Evolutionary conservation across 352 stramenopile genomes (phyloP), one percentile per base, ranked within the genome.

Genomic region (Globisporangium nagaii): DNA sequence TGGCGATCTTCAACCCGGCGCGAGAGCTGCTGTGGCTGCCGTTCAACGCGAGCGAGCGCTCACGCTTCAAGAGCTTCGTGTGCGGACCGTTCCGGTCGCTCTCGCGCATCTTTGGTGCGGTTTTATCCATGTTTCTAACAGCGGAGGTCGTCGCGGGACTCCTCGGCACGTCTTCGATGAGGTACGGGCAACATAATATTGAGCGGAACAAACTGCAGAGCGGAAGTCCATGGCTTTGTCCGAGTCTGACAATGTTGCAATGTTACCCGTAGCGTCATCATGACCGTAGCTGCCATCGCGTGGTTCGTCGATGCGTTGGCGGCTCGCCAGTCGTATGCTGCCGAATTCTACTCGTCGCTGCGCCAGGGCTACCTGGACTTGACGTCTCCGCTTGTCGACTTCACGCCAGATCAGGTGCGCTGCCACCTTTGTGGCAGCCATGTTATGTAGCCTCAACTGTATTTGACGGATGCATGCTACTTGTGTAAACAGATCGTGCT

Each of bases 1-100:
- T 90, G 31, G 72, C 84, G 1, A 76, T 94, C 31, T 94, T 94
- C 57, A 94, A 94, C 44, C 82, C 84, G 1, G 83, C 84, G 11
- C 66, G 84, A n/a, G 82, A 94, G 45, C 67, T 94, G n/a, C 56
- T 94, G 24, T 94, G 84, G 84, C 63, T 94, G 19, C 84, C 84
- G 19, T 88, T 93, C 28, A 88, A 90, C 34, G 73, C 82, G 0
- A 66, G 35, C 8, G 80, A 92, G 32, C 82, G 84, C 10, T 65
- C 75, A 20, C 67, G 73, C 13, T 90, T 92, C 54, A 90, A 93
- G 47, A 86, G 73, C 34, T 94, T 94, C 45, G 75, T 94, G 0
- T 80, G 59, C 10, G 84, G 84, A 10, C 80, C 82, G 5, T 94
- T 94, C 42, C 82, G 84, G 2, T 94, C 84, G 15, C 43, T 95